phyloP scores from a whole-genome alignment of 768 basidiomycete genomes.

The Kwoniella dejecticola region DNA sequence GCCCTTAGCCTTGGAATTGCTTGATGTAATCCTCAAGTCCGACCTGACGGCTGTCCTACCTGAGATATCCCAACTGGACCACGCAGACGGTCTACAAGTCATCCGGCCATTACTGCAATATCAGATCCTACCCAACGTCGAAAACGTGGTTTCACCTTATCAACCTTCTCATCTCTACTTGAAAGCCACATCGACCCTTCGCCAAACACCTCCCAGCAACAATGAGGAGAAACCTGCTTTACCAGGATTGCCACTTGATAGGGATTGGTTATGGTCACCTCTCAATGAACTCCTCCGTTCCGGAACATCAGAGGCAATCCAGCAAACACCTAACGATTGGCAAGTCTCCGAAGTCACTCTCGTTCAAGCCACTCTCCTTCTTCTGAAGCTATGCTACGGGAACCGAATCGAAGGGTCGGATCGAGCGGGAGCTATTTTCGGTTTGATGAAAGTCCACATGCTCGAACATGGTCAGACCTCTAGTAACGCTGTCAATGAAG shows the following conservation, averaged over 20 bases:
- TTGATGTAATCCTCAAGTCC: slow-evolving; percentile 42
- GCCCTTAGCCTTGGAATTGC: slow-evolving; percentile 59
- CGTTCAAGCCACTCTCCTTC: slow-evolving; percentile 67
- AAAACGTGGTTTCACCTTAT: slow-evolving; percentile 34
- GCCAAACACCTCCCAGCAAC: slow-evolving; percentile 48
- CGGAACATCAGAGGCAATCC: slow-evolving; percentile 70
- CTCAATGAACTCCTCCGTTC: slow-evolving; percentile 80
- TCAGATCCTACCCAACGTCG: slow-evolving; percentile 43
- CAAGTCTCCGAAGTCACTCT: slow-evolving; percentile 77
- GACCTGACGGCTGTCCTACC: slow-evolving; percentile 4
- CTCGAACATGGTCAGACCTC: slow-evolving; percentile 75
- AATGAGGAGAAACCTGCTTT: slow-evolving; percentile 57
- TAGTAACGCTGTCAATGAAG: slow-evolving; percentile 21
- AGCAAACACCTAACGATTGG: slow-evolving; percentile 69
- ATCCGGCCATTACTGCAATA: slow-evolving; percentile 54
- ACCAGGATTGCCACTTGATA: slow-evolving; percentile 60
- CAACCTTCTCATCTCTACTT: slow-evolving; percentile 53
- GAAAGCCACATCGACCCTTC: slow-evolving; percentile 62
- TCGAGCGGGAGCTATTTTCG: slow-evolving; percentile 67
- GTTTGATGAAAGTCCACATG: slow-evolving; percentile 93
- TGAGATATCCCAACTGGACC: slow-evolving; percentile 17
- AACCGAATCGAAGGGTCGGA: slow-evolving; percentile 47
- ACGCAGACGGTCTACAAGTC: slow-evolving; percentile 47
- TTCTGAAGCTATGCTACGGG: slow-evolving; percentile 59
- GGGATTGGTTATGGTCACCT: slow-evolving; percentile 71